These are phyloP conservation scores for Vicia villosa DNA, from an alignment of 306 rosid species.

Conservation along the genomic window DNA sequence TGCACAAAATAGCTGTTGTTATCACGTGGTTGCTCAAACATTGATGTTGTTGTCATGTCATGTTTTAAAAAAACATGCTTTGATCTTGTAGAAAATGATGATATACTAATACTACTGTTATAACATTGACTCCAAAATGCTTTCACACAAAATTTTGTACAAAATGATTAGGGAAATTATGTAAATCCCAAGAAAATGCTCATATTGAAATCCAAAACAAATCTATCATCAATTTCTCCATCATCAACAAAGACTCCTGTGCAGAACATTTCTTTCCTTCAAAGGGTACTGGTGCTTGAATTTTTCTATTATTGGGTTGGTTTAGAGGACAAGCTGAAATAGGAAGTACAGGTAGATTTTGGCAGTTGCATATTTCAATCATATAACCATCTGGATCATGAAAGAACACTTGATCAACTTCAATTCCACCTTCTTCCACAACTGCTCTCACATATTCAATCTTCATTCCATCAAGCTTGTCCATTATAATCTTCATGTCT, in stretches of 20 bases:
- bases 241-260: constrained; percentile 49
- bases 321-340: constrained; percentile 46
- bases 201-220: constrained; percentile 61
- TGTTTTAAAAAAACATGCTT: background rate
- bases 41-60: background rate
- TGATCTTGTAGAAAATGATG: no score
- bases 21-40: background rate
- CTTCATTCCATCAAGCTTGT: constrained; percentile 52
- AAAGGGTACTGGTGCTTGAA: no score
- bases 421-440: constrained; percentile 69
- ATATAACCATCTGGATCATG: constrained; percentile 80
- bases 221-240: constrained; percentile 57
- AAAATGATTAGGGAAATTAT: background rate
- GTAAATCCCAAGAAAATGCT: background rate
- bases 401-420: constrained; percentile 74
- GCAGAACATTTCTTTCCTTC: constrained; percentile 32
- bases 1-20: background rate
- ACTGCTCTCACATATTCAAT: constrained; percentile 57
- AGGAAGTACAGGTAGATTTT: constrained; percentile 73
- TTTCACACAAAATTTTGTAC: constrained; percentile 18
- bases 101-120: no score
- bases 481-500: constrained; percentile 48
- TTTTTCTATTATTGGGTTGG: no score
- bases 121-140: background rate
- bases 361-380: constrained; percentile 79